Evolutionary conservation across 2,329 filamentous ascomycete genomes (phyloP).

Genomic region (Cladosporium sp.): DNA sequence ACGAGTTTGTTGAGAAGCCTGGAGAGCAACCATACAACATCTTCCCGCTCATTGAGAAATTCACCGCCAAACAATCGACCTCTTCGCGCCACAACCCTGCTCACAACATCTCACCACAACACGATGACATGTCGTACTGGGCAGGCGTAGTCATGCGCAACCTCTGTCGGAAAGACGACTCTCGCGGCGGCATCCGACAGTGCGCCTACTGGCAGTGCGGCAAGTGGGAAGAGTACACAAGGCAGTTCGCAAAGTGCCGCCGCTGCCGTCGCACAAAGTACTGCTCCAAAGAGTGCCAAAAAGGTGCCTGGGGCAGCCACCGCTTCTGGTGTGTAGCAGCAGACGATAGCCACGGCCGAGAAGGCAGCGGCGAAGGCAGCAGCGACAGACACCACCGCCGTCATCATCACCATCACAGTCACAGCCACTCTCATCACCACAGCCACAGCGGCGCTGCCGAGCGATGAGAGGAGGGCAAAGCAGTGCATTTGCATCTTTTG

Average conservation of each 20-base stretch:
- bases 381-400: constrained; percentile 27
- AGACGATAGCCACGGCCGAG: constrained; percentile 38
- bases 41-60: constrained; percentile 96
- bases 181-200: constrained; percentile 88
- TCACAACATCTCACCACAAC: constrained; percentile 31
- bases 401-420: constrained; percentile 27
- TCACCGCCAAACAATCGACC: constrained; percentile 69
- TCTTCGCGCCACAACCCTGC: constrained; percentile 60
- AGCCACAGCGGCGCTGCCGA: constrained; percentile 15
- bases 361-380: constrained; percentile 20
- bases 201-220: constrained; percentile 98
- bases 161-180: constrained; percentile 95
- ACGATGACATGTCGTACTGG: constrained; percentile 90
- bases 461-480: not conserved
- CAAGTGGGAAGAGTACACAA: constrained; percentile 95
- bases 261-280: constrained; percentile 88
- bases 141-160: constrained; percentile 99
- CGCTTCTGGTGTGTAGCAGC: constrained; percentile 94
- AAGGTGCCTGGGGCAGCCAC: constrained; percentile 97
- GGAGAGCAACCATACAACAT: constrained; percentile 63
- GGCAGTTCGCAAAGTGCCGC: constrained; percentile 97
- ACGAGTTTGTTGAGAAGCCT: constrained; percentile 65
- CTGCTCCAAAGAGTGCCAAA: constrained; percentile 99
- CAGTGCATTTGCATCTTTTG: not conserved
- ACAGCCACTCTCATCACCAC: constrained; percentile 25